These are phyloP conservation scores for Phytophthora palmivora DNA, from an alignment of 352 stramenopile species.

Conservation along the genomic window DNA sequence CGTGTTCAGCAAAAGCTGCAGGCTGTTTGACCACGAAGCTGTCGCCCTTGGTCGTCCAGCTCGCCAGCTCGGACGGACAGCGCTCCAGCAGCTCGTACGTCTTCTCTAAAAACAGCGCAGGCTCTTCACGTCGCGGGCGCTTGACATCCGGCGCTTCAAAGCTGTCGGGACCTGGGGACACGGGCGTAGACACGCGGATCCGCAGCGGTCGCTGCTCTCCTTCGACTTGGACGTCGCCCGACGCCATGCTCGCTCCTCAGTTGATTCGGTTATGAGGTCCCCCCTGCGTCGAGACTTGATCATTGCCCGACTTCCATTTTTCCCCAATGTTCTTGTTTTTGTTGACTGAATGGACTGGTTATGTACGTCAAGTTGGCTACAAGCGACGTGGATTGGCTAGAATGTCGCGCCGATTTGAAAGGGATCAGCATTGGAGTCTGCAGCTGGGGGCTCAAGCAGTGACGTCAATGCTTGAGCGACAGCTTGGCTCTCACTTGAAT, in stretches of 20 bases:
- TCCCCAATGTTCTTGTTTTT: slow-evolving; percentile 20
- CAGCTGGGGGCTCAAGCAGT: no score
- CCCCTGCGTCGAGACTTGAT: slow-evolving; percentile 27
- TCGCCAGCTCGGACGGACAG: slow-evolving; percentile 72
- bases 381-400: slow-evolving; percentile 1
- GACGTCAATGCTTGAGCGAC: no score
- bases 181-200: slow-evolving; percentile 40
- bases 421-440: slow-evolving; percentile 5
- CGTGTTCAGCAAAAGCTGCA: slow-evolving; percentile 80
- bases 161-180: slow-evolving; percentile 38
- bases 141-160: slow-evolving; percentile 34
- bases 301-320: slow-evolving; percentile 29
- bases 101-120: slow-evolving; percentile 89
- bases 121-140: slow-evolving; percentile 49
- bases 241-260: slow-evolving; percentile 26
- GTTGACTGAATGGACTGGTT: slow-evolving; percentile 2
- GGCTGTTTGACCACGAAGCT: slow-evolving; percentile 93
- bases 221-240: slow-evolving; percentile 18
- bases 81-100: slow-evolving; percentile 91
- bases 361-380: slow-evolving; percentile 21
- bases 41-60: slow-evolving; percentile 79
- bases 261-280: slow-evolving; percentile 32
- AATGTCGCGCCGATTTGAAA: slow-evolving; percentile 1
- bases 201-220: slow-evolving; percentile 36
- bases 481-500: no score